Evolutionary conservation across 108 stramenopile species (phyloP), one percentile per base, ranked within the genome.

Genomic region (Seminavis robusta): DNA sequence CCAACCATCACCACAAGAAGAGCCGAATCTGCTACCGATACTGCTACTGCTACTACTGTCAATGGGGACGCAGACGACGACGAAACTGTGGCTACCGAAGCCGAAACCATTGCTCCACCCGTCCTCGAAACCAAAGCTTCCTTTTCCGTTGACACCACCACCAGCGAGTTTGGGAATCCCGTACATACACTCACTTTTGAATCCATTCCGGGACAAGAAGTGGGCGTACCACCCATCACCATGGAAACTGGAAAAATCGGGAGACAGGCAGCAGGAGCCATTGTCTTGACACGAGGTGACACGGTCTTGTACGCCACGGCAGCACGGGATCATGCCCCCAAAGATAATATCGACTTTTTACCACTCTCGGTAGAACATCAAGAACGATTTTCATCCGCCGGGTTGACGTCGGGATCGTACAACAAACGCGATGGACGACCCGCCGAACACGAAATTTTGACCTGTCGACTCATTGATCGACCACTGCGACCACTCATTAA

Each of bases 361-460:
- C 98, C 98, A 1, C 63, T 98, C 5, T 67, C 76, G 8, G 94
- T 98, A 11, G 98, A 97, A 25, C 89, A 97, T 72, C 90, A 94
- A 61, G 95, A 96, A 61, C 79, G 94, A 17, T 92, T 94, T 50
- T 81, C 70, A 49, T 64, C 83, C 25, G 92, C 88, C 8, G 97
- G 97, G 3, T 53, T 77, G 63, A 98, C 95, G 2, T 80, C 83
- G 36, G 88, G 88, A 17, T 49, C 59, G 20, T 95, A 83, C 60
- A 94, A 90, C 68, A 88, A 91, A 54, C 75, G 95, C 11, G 97
- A 98, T 47, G 94, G 94, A 30, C 68, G 86, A 19, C 92, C 88
- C 28, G 72, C 82, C 7, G 97, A 96, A 49, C 74, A 77, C 43
- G 95, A 98, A 65, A 88, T 96, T 13, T 73, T 98, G 44, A 88